These are phyloP conservation scores for Hirsutella minnesotensis DNA, from an alignment of 2,329 filamentous ascomycete genomes.

Conservation along the genomic window DNA sequence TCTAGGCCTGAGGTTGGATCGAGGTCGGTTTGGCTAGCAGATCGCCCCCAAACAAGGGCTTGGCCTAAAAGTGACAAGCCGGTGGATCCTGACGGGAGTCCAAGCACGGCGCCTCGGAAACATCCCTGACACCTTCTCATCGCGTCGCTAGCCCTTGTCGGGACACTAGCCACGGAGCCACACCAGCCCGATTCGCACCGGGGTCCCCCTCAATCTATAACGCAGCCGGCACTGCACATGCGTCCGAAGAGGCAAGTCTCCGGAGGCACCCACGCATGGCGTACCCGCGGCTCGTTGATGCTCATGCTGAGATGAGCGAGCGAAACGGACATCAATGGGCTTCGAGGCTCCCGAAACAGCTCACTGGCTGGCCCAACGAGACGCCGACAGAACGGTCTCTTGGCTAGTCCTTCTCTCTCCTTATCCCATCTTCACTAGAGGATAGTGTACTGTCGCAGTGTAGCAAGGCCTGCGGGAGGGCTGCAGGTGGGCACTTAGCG, in stretches of 20 bases:
- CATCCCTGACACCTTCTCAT: constrained; percentile 8
- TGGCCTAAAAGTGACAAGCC: constrained; percentile 4
- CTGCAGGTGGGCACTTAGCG: constrained; percentile 4
- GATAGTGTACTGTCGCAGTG: too few species aligned
- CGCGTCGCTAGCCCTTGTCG: constrained; percentile 2
- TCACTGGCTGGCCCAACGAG: background rate
- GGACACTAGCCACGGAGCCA: background rate
- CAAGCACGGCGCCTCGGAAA: constrained; percentile 12
- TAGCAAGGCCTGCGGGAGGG: background rate
- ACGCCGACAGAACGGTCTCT: too few species aligned
- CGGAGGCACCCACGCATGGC: background rate
- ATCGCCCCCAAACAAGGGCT: constrained; percentile 5
- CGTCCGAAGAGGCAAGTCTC: background rate
- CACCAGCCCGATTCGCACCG: too few species aligned
- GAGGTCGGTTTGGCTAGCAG: constrained; percentile 3
- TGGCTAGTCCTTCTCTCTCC: background rate
- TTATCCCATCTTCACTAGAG: background rate
- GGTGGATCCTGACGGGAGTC: constrained; percentile 11
- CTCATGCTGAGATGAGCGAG: too few species aligned
- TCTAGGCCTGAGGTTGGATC: background rate
- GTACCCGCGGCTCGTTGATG: background rate
- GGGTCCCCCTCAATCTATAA: background rate
- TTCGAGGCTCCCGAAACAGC: too few species aligned
- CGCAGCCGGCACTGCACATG: background rate
- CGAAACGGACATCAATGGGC: too few species aligned